Evolutionary conservation across 306 rosid genomes (phyloP), one percentile per base, ranked within the genome.

Genomic region (Carpinus viminea): DNA sequence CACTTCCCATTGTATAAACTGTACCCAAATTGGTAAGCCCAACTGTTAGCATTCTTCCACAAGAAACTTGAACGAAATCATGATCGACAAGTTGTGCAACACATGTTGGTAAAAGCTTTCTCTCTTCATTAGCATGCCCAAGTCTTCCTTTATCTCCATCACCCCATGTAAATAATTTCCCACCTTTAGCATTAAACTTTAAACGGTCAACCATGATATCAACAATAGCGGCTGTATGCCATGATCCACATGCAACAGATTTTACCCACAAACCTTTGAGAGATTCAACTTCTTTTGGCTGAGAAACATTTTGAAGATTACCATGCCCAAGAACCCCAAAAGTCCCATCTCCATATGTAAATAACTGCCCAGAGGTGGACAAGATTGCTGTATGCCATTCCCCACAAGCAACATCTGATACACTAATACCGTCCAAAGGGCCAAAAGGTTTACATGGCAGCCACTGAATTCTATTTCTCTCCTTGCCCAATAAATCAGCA

Each of bases 321-420:
- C 98, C 98, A 46, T 93, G 97, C 46, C 98, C 98, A 52, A 93
- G 94, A 68, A 86, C 93, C 55, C 98, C 98, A 75, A 93, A 93
- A 20, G 93, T 90, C 70, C 98, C 98, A 60, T 93, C 98, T 77
- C 98, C 98, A 57, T 88, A 93, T 7, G 95, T 93, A 72, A 88
- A 91, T 60, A 93, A 76, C 80, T 78, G 68, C 55, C 97, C 95
- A 5, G 93, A 88, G 24, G 86, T 78, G 28, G 98, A 88, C 24
- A 91, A 89, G 66, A 91, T 76, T 0, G 98, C 95, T 0, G 89
- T 86, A 80, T 93, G 98, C 98, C 97, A 93, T 82, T 91, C 98
- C 12, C 98, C 98, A 87, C 98, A 93, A 79, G 95, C 75, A 68
- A 93, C 78, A 65, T 70, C 79, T 12, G 89, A 81, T 73, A 93